Conservation (phyloP, 768 basidiomycete species). For the Collybia sordida region DNA sequence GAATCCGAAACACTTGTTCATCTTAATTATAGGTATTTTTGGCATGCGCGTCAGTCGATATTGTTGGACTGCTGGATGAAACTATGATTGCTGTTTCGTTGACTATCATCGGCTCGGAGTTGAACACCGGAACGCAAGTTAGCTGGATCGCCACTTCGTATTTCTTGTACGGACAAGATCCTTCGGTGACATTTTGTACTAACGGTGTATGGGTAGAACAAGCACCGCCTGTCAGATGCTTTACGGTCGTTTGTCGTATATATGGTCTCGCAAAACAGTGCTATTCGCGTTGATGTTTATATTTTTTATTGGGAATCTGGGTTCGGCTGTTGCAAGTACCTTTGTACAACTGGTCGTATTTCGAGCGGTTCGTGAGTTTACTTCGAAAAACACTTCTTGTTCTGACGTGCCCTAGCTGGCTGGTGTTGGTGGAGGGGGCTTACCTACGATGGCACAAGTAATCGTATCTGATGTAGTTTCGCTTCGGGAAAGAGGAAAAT, state of each 20-base stretch:
- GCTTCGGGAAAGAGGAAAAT: conserved; percentile 55
- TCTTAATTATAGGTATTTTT: conserved; percentile 32
- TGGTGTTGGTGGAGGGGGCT: conserved; percentile 53
- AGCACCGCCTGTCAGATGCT: conserved; percentile 44
- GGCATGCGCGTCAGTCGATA: conserved; percentile 45
- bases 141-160: conserved; percentile 58
- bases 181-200: neutral
- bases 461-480: conserved; percentile 57
- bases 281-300: conserved; percentile 44
- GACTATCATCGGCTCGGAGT: conserved; percentile 49
- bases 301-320: conserved; percentile 51
- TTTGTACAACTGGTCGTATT: conserved; percentile 55
- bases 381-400: neutral
- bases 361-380: conserved; percentile 28
- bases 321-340: conserved; percentile 45
- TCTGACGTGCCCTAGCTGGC: conserved; percentile 25
- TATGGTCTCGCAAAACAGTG: conserved; percentile 47
- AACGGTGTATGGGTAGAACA: conserved; percentile 21
- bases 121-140: conserved; percentile 43
- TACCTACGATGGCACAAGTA: conserved; percentile 52
- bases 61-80: conserved; percentile 50
- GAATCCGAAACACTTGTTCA: neutral
- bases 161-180: conserved; percentile 27
- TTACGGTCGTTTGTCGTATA: conserved; percentile 45
- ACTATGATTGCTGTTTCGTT: conserved; percentile 59